These are phyloP conservation scores for Plenodomus tracheiphilus DNA, from an alignment of 2,329 filamentous ascomycete genomes.

Conservation along the genomic window DNA sequence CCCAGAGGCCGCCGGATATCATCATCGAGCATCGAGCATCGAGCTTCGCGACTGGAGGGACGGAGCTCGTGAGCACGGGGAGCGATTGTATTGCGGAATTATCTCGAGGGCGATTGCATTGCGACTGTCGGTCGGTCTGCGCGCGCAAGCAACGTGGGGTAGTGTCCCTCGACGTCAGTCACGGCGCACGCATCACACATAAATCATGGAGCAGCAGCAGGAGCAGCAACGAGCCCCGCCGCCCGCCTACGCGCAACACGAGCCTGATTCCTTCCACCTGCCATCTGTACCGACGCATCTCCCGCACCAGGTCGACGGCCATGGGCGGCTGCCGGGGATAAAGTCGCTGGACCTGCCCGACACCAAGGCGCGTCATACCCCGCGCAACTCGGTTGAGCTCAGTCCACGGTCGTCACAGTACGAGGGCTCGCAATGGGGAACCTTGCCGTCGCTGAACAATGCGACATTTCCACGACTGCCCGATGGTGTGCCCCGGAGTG, in stretches of 20 bases:
- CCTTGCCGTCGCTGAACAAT: constrained; percentile 30
- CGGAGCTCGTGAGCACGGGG: no score
- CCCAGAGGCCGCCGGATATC: background rate
- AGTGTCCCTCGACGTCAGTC: constrained; percentile 1
- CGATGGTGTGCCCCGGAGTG: constrained; percentile 22
- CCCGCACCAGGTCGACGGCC: constrained; percentile 18
- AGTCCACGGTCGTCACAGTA: constrained; percentile 33
- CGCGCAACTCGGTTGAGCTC: constrained; percentile 34
- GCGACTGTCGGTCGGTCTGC: no score
- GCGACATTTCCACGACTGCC: constrained; percentile 39
- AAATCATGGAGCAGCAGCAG: constrained; percentile 24
- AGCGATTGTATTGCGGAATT: no score
- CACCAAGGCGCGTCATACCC: constrained; percentile 27
- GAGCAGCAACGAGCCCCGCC: constrained; percentile 44
- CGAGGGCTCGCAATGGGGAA: constrained; percentile 29
- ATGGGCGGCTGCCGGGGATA: constrained; percentile 48
- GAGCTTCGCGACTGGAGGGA: no score
- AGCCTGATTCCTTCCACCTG: constrained; percentile 46
- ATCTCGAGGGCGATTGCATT: no score
- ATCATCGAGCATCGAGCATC: background rate
- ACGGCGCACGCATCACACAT: no score
- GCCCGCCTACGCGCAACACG: constrained; percentile 49
- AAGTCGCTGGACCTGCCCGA: constrained; percentile 48
- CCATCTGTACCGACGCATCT: constrained; percentile 47
- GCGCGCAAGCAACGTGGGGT: no score